phyloP scores from a whole-genome alignment of 805 yeast genomes.

The Wickerhamomyces silvicola region DNA sequence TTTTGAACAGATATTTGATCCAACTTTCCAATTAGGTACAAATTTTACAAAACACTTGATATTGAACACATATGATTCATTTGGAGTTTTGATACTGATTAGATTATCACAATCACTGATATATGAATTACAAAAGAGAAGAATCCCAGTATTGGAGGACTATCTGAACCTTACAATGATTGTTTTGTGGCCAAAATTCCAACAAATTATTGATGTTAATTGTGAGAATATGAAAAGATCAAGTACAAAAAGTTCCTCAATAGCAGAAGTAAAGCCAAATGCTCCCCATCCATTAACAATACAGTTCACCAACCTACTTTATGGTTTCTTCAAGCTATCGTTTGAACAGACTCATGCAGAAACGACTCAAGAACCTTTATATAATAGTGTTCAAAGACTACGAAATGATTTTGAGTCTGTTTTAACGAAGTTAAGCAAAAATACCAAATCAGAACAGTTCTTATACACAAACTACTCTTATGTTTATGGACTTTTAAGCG shows the following conservation, averaged over 20 bases:
- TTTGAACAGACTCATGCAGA: conserved; percentile 21
- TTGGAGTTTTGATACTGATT: conserved; percentile 72
- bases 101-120: conserved; percentile 62
- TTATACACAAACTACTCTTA: conserved; percentile 48
- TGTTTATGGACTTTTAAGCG: conserved; percentile 21
- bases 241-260: conserved; percentile 27
- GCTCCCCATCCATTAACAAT: conserved; percentile 66
- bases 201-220: conserved; percentile 67
- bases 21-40: conserved; percentile 44
- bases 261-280: conserved; percentile 25
- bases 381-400: conserved; percentile 59
- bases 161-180: conserved; percentile 62
- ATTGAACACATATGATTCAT: conserved; percentile 53
- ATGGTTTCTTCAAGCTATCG: conserved; percentile 59
- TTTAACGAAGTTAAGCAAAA: conserved; percentile 59
- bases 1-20: conserved; percentile 45
- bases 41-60: conserved; percentile 38
- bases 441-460: conserved; percentile 57
- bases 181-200: conserved; percentile 82
- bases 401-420: conserved; percentile 76
- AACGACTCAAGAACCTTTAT: conserved; percentile 58
- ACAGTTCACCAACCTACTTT: conserved; percentile 65
- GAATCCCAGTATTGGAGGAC: conserved; percentile 64
- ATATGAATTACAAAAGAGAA: conserved; percentile 59
- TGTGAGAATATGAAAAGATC: conserved; percentile 58